These are phyloP conservation scores for Tetragonia tetragonoides DNA, from an alignment of 148 eudicot genomes.

Conservation along the genomic window DNA sequence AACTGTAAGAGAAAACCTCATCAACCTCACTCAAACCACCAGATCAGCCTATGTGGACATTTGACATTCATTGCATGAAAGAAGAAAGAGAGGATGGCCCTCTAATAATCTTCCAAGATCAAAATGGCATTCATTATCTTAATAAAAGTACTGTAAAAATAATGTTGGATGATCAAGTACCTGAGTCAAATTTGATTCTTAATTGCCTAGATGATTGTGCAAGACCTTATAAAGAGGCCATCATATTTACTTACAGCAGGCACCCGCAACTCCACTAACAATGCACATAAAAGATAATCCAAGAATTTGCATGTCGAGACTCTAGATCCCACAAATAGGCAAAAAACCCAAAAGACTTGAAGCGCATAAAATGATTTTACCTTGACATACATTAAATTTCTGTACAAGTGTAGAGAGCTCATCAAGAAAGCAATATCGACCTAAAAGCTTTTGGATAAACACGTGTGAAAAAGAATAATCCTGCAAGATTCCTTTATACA, in stretches of 20 bases:
- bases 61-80: background rate
- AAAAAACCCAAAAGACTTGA: background rate
- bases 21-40: background rate
- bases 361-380: slow-evolving; percentile 31
- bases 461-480: slow-evolving; percentile 93
- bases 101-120: background rate
- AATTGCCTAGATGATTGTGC: background rate
- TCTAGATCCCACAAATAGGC: background rate
- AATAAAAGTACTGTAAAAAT: background rate
- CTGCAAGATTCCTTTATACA: slow-evolving; percentile 85
- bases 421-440: slow-evolving; percentile 94
- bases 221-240: background rate
- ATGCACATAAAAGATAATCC: background rate
- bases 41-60: background rate
- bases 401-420: slow-evolving; percentile 86
- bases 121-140: background rate
- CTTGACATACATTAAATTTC: slow-evolving; percentile 93
- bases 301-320: background rate
- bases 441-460: slow-evolving; percentile 90
- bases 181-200: background rate
- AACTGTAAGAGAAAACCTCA: background rate
- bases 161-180: background rate
- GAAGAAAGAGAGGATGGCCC: background rate
- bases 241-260: background rate
- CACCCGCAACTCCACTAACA: background rate